Evolutionary conservation across 1,284 basidiomycete species (phyloP).

Genomic region (Trametes sp.): DNA sequence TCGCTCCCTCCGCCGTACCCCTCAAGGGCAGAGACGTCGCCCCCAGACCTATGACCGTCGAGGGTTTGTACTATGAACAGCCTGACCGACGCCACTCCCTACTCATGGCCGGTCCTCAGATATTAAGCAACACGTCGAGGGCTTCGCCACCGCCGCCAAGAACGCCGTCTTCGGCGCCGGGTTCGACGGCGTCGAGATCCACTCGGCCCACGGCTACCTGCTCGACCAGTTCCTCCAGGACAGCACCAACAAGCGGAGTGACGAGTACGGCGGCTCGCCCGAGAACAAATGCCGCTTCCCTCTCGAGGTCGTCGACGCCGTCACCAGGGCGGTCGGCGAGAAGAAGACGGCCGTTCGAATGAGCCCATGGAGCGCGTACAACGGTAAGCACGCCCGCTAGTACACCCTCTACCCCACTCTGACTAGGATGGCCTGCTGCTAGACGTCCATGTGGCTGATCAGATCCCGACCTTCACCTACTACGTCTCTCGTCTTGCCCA

Average conservation of each 20-base stretch:
- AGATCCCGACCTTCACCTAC: slow-evolving; percentile 42
- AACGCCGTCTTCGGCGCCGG: slow-evolving; percentile 57
- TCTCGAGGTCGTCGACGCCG: slow-evolving; percentile 46
- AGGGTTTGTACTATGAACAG: slow-evolving; percentile 63
- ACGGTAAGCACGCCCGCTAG: slow-evolving; percentile 36
- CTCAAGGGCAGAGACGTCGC: slow-evolving; percentile 45
- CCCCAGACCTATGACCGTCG: slow-evolving; percentile 73
- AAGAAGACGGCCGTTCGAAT: slow-evolving; percentile 57
- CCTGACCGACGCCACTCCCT: slow-evolving; percentile 36
- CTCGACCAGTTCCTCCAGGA: slow-evolving; percentile 65
- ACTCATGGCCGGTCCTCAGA: slow-evolving; percentile 56
- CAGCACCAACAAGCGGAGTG: slow-evolving; percentile 70
- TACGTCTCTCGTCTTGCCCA: slow-evolving; percentile 39
- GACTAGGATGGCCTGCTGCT: too few species aligned
- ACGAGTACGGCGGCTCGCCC: slow-evolving; percentile 78
- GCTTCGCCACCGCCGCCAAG: slow-evolving; percentile 66
- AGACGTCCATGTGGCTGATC: slow-evolving; percentile 48
- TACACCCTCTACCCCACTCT: too few species aligned
- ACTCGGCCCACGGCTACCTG: slow-evolving; percentile 72
- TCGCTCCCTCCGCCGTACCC: background rate
- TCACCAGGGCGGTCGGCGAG: slow-evolving; percentile 49
- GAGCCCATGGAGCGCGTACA: slow-evolving; percentile 55
- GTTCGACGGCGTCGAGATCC: slow-evolving; percentile 40
- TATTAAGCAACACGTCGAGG: slow-evolving; percentile 67
- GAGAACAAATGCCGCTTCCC: slow-evolving; percentile 72